Evolutionary conservation across 176 grass and related monocot species (phyloP).

Genomic region (Puya raimondii): DNA sequence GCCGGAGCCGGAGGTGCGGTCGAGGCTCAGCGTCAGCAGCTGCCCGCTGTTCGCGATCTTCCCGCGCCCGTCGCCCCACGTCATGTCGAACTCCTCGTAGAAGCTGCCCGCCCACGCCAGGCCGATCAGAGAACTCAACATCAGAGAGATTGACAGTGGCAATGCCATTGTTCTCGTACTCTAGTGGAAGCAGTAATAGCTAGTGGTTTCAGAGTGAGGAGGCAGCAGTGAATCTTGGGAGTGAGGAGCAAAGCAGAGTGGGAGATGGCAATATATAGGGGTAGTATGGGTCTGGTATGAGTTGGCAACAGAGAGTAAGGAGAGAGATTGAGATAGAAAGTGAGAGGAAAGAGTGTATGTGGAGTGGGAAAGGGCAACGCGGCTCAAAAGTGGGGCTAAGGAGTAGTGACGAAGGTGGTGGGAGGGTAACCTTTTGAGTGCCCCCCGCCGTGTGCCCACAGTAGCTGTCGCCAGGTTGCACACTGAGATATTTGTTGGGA

Average conservation of each 20-base stretch:
- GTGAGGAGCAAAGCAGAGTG: constrained; percentile 9
- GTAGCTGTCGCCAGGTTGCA: too few relatives aligned
- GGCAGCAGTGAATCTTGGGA: too few relatives aligned
- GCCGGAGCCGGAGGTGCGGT: constrained; percentile 54
- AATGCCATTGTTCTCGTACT: constrained; percentile 13
- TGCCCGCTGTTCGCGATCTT: constrained; percentile 42
- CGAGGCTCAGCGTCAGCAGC: constrained; percentile 55
- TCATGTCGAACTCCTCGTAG: constrained; percentile 61
- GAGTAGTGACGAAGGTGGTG: too few relatives aligned
- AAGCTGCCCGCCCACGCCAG: constrained; percentile 36
- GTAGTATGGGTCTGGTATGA: constrained; percentile 23
- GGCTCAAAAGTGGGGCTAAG: too few relatives aligned
- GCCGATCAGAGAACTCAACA: constrained; percentile 9
- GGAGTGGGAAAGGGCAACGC: too few relatives aligned
- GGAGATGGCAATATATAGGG: constrained; percentile 53
- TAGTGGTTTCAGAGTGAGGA: background rate
- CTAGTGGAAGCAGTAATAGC: background rate
- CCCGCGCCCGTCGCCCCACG: constrained; percentile 69
- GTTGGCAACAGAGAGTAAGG: constrained; percentile 43
- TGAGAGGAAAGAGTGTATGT: too few relatives aligned
- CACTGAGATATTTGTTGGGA: too few relatives aligned
- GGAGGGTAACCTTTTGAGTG: too few relatives aligned
- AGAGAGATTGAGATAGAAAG: background rate
- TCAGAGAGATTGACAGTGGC: constrained; percentile 9
- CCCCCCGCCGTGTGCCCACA: too few relatives aligned